Evolutionary conservation across 192 early-diverging fungal species (phyloP), one percentile per base, ranked within the genome.

Genomic region (Thamnidium elegans): DNA sequence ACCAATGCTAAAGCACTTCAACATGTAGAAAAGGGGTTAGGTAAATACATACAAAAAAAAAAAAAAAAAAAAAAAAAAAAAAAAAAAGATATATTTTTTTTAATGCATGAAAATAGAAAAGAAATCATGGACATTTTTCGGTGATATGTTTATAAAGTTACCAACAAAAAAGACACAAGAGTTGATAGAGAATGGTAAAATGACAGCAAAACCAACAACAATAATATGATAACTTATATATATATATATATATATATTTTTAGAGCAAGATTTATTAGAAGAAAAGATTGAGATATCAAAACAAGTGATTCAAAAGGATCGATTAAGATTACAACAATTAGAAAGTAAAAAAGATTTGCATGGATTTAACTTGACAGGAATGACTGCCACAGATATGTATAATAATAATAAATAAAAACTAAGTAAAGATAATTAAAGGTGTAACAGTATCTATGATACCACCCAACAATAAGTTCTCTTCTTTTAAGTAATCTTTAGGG

Each of bases 81-180:
- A 23, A 1, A 20, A 15, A 17, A 17, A 7, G 17, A 31, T 26
- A 7, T 13, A 15, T 26, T 26, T 26, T 26, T 26, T 26, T 55
- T 30, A 15, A 59, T 42, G n/a, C n/a, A 44, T 19, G 11, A 21
- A 19, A 7, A 65, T 67, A 81, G 81, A 79, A 53, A 78, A 75
- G 34, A 86, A 86, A 52, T 52, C 77, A 13, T 86, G 85, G 85
- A 68, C 83, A 20, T 80, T 78, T 42, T 62, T 84, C 23, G 85
- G 85, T 20, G 81, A 86, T 39, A 74, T 86, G 74, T 86, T 86
- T 66, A 61, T 86, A 20, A 80, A 78, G 39, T 42, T 86, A 58
- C 81, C 83, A 14, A 79, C 76, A 14, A 44, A 74, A n/a, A 75
- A 78, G 14, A 71, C 81, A 8, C 70, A 77, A n/a, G 61, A 69